phyloP scores from a whole-genome alignment of 441 rosid genomes.

The Cnidoscolus chayamansa region DNA sequence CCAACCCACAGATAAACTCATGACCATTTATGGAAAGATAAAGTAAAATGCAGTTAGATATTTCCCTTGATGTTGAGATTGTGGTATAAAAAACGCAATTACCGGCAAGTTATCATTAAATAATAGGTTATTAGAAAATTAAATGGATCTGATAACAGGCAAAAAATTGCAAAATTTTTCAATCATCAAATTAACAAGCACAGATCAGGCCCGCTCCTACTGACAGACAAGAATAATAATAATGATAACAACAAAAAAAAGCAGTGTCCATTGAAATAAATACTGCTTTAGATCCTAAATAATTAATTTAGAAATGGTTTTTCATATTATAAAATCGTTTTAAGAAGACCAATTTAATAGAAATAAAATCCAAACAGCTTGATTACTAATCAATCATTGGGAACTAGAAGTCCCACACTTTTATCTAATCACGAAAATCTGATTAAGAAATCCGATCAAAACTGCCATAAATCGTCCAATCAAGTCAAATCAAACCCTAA shows the following conservation, averaged over 20 bases:
- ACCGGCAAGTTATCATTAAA: background rate
- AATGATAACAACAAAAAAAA: background rate
- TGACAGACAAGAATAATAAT: background rate
- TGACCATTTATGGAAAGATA: no score
- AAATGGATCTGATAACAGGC: background rate
- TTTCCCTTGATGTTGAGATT: background rate
- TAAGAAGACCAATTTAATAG: background rate
- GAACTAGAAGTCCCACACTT: background rate
- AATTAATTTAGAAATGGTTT: background rate
- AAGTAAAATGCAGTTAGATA: no score
- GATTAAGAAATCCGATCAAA: background rate
- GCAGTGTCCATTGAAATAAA: background rate
- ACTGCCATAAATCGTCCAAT: background rate
- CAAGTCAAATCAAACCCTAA: slow-evolving; percentile 11
- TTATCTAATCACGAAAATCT: background rate
- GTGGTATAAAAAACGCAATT: background rate
- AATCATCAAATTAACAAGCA: background rate
- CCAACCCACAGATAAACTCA: background rate
- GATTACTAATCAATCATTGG: background rate
- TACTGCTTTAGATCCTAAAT: background rate
- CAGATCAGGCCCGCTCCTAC: background rate
- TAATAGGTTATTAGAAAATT: background rate
- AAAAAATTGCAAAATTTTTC: background rate
- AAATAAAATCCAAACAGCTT: background rate
- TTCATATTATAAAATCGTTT: no score